A percentile compares a stretch with the other conserved stretches of the same genome.
Evolutionary conservation across 306 rosid genomes (phyloP).

Genomic region (Dalbergia oliveri): DNA sequence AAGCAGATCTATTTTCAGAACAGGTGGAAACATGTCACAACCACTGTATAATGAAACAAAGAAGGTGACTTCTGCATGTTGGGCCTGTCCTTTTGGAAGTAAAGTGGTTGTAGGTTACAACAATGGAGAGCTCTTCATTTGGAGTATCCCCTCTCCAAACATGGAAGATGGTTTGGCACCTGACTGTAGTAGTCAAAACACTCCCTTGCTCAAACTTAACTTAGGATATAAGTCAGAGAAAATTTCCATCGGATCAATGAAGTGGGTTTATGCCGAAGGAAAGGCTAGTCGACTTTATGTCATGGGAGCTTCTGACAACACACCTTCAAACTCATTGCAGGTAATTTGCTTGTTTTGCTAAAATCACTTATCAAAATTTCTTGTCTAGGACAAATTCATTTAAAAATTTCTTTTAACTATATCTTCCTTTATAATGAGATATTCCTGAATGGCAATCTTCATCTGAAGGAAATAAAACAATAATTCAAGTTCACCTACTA

Average conservation of each 20-base stretch:
- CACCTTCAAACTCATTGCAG: conserved; percentile 73
- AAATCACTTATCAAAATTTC: conserved; percentile 12
- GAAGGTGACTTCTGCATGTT: conserved; percentile 84
- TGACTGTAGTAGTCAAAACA: conserved; percentile 56
- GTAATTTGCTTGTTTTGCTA: conserved; percentile 51
- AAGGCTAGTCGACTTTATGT: conserved; percentile 87
- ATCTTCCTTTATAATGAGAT: conserved; percentile 1
- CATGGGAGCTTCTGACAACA: conserved; percentile 67
- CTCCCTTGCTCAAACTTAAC: conserved; percentile 79
- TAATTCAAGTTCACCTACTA: not conserved
- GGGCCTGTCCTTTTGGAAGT: conserved; percentile 90
- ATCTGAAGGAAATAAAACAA: not conserved
- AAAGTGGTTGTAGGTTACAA: conserved; percentile 85
- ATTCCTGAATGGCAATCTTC: conserved; percentile 18
- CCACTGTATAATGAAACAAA: conserved; percentile 67
- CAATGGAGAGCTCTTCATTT: conserved; percentile 84
- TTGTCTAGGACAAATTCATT: conserved; percentile 24
- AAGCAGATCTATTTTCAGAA: conserved; percentile 70
- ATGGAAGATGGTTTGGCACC: conserved; percentile 52
- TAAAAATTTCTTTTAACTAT: conserved; percentile 5
- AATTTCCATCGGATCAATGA: conserved; percentile 71
- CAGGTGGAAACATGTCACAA: conserved; percentile 70
- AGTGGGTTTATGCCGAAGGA: conserved; percentile 81
- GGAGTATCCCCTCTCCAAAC: conserved; percentile 72
- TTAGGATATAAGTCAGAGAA: conserved; percentile 84